Evolutionary conservation across 805 yeast genomes (phyloP).

Genomic region (Metschnikowia cubensis): DNA sequence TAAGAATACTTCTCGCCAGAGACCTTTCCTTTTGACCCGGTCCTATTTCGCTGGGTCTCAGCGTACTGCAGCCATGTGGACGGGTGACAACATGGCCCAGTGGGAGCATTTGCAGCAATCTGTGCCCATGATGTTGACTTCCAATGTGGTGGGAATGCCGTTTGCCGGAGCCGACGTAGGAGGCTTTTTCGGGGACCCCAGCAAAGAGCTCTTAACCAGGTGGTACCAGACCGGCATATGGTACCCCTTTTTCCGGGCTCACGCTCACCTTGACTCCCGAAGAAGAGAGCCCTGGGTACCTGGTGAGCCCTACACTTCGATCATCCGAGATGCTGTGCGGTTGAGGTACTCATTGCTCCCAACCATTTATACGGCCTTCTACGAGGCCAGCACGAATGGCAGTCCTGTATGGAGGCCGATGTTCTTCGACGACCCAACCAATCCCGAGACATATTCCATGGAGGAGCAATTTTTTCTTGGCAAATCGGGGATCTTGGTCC

Average conservation of each 20-base stretch:
- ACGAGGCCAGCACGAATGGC: constrained; percentile 57
- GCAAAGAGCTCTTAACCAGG: constrained; percentile 71
- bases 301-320: constrained; percentile 65
- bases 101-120: constrained; percentile 85
- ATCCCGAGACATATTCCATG: constrained; percentile 47
- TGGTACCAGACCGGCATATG: constrained; percentile 97
- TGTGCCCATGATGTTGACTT: constrained; percentile 82
- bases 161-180: constrained; percentile 97
- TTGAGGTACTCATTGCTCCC: constrained; percentile 78
- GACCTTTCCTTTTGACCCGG: constrained; percentile 88
- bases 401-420: constrained; percentile 69
- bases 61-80: constrained; percentile 91
- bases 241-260: constrained; percentile 96
- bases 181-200: constrained; percentile 91
- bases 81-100: constrained; percentile 91
- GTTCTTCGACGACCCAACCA: constrained; percentile 52
- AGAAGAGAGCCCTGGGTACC: constrained; percentile 92
- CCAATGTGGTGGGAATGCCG: constrained; percentile 81
- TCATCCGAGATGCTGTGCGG: constrained; percentile 65
- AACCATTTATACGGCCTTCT: constrained; percentile 72
- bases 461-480: constrained; percentile 87
- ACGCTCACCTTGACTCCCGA: constrained; percentile 90
- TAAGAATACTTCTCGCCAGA: constrained; percentile 38
- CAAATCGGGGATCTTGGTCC: constrained; percentile 63
- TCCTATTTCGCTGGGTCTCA: constrained; percentile 91